phyloP scores from a whole-genome alignment of 768 basidiomycete species.

The Galerina marginata region DNA sequence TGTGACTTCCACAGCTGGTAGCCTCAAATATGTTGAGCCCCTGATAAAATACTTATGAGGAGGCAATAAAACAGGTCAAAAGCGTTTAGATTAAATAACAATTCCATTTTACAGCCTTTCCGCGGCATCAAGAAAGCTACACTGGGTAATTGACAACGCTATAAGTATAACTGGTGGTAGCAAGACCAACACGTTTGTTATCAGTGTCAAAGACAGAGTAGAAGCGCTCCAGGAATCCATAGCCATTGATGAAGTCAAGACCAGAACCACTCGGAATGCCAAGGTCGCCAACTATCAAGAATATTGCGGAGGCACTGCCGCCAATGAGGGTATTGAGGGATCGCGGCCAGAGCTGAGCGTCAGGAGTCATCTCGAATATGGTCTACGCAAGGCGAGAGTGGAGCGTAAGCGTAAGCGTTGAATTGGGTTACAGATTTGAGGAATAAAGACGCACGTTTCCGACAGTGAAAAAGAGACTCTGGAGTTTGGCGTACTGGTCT shows the following conservation, averaged over 20 bases:
- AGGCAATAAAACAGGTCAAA: no score
- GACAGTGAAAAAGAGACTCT: slow-evolving; percentile 61
- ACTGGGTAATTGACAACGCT: slow-evolving; percentile 43
- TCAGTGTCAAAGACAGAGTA: slow-evolving; percentile 69
- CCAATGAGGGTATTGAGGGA: slow-evolving; percentile 60
- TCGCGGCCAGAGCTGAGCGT: slow-evolving; percentile 76
- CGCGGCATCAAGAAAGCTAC: background rate
- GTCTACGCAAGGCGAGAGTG: slow-evolving; percentile 31
- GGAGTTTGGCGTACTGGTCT: slow-evolving; percentile 51
- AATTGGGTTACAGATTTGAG: background rate
- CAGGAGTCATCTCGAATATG: slow-evolving; percentile 61
- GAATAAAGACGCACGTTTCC: slow-evolving; percentile 42
- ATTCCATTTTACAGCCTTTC: no score
- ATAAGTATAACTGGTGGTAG: slow-evolving; percentile 54
- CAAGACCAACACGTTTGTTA: slow-evolving; percentile 62
- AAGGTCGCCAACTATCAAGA: slow-evolving; percentile 60
- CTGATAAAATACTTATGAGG: no score
- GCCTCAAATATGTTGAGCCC: no score
- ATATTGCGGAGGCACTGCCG: slow-evolving; percentile 54
- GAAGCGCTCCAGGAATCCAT: slow-evolving; percentile 53
- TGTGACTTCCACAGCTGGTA: no score
- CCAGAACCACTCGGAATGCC: slow-evolving; percentile 56
- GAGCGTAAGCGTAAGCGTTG: background rate
- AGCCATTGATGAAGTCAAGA: slow-evolving; percentile 64
- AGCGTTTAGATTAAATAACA: no score